Evolutionary conservation across 768 basidiomycete genomes (phyloP), one percentile per base, ranked within the genome.

Genomic region (Mycena filopes): DNA sequence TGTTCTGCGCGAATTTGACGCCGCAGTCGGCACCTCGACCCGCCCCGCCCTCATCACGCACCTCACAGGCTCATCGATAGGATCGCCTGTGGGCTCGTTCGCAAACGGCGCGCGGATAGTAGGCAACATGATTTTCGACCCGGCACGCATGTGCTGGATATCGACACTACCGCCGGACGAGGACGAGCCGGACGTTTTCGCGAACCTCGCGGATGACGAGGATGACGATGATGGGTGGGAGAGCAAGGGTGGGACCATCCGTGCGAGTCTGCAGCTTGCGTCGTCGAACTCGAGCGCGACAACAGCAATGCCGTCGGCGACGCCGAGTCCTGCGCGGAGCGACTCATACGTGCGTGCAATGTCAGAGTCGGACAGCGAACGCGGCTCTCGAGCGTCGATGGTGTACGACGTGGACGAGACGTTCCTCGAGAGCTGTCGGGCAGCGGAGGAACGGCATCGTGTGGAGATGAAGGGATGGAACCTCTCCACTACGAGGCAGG

Each of bases 51-150:
- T 99, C 57, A 99, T 99, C 74, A 95, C 96, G 0, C 96, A 97
- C 71, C 85, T 95, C 59, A 93, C 93, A 1, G 93, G 94, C 43
- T 93, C 93, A n/a, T 92, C 91, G 2, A 84, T 93, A 25, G 91
- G 91, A 42, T 93, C 92, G 16, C 93, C 92, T 36, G 86, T 89
- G 29, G 86, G 89, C 47, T 87, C 91, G 29, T 88, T 92, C 72
- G 84, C 89, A 33, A 84, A 89, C 58, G 92, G 93, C 53, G 91
- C 94, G 40, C 88, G 94, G 62, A 89, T 95, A 76, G 97, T 98
- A 21, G 98, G 98, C 47, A 95, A 96, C 82, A 99, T 99, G 97
- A 88, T 95, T 40, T 99, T 99, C 73, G 96, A 99, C 79, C 96
- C 98, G 1, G 73, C 87, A 45, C 89, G 89, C 26, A 98, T 98